Conservation (phyloP, 116 monocot genomes). For the Posidonia oceanica region DNA sequence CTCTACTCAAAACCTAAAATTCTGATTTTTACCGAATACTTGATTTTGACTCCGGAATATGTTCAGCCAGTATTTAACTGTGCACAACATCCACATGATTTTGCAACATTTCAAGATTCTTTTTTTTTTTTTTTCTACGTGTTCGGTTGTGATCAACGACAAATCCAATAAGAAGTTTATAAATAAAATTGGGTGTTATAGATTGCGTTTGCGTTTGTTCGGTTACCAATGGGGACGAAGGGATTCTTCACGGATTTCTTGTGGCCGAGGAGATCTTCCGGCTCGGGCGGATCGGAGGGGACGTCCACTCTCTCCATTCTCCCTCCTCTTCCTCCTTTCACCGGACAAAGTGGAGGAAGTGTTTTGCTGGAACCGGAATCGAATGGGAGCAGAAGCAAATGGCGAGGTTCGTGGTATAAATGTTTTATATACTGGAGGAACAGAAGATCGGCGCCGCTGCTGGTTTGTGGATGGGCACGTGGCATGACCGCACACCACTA, state of each 20-base stretch:
- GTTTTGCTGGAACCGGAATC: neutral
- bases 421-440: no score
- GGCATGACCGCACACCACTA: neutral
- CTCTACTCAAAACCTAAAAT: no score
- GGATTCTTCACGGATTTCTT: constrained; percentile 72
- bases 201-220: neutral
- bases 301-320: neutral
- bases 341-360: neutral
- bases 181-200: neutral
- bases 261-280: constrained; percentile 26
- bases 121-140: no score
- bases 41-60: no score
- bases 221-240: constrained; percentile 58
- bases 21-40: no score
- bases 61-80: no score
- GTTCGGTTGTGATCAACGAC: neutral
- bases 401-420: no score
- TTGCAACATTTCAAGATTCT: no score
- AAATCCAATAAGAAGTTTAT: neutral
- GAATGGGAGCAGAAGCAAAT: no score
- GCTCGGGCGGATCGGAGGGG: neutral
- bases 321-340: no score
- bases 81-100: no score
- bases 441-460: no score
- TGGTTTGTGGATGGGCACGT: neutral